Evolutionary conservation across 1,139 yeast genomes (phyloP).

Genomic region (Geotrichum phurueaensis): DNA sequence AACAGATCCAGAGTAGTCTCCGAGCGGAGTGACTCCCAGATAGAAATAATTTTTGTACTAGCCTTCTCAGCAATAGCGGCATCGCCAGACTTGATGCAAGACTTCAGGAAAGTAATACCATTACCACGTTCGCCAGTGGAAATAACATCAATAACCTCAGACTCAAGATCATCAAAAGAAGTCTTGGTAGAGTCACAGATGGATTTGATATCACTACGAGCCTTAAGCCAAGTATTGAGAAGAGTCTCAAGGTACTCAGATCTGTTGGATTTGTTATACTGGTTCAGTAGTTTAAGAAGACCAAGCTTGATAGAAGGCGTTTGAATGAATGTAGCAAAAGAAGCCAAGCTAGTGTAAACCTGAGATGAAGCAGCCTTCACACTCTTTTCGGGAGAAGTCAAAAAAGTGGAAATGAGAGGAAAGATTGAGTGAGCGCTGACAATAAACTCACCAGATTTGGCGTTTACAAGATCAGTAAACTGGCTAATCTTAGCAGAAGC

Average conservation of each 20-base stretch:
- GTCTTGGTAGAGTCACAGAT: slow-evolving; percentile 47
- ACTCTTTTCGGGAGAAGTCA: slow-evolving; percentile 18
- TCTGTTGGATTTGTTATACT: slow-evolving; percentile 34
- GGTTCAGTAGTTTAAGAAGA: slow-evolving; percentile 38
- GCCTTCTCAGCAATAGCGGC: slow-evolving; percentile 49
- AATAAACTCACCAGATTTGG: slow-evolving; percentile 38
- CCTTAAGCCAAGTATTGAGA: slow-evolving; percentile 38
- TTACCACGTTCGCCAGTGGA: slow-evolving; percentile 51
- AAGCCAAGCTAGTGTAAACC: slow-evolving; percentile 44
- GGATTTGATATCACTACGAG: slow-evolving; percentile 43
- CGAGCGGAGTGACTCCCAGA: slow-evolving; percentile 52
- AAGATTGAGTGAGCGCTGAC: slow-evolving; percentile 45
- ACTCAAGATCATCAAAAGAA: slow-evolving; percentile 49
- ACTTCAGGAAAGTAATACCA: slow-evolving; percentile 58
- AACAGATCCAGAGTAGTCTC: slow-evolving; percentile 56
- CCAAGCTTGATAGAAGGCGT: slow-evolving; percentile 44
- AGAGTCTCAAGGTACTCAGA: slow-evolving; percentile 29
- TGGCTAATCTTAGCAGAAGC: slow-evolving; percentile 57
- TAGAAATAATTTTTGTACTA: slow-evolving; percentile 45
- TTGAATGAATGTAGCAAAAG: slow-evolving; percentile 44
- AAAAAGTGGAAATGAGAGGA: slow-evolving; percentile 31
- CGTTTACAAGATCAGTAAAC: slow-evolving; percentile 43
- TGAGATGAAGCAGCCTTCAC: slow-evolving; percentile 18
- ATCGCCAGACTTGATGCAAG: slow-evolving; percentile 42
- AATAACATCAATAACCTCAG: slow-evolving; percentile 49